Evolutionary conservation across 352 stramenopile species (phyloP), one percentile per base, ranked within the genome.

Genomic region (Halophytophthora polymorphica): DNA sequence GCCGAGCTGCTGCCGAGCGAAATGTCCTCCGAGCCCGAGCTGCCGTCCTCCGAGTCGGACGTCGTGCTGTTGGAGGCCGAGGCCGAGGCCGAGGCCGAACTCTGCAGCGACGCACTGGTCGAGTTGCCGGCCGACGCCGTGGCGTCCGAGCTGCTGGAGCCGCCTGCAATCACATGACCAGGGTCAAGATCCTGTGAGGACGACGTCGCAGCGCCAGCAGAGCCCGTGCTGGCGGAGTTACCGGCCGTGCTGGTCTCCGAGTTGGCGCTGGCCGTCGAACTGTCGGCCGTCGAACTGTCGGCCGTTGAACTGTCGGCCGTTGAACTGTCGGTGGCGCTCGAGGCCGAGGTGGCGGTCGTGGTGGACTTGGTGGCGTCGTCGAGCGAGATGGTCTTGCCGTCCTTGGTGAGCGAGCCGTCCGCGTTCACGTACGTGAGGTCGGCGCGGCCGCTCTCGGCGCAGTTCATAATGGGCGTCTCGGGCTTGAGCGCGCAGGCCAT

Each of bases 371-470:
- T 46, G 4, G 54, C 52, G 6, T 51, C 52, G 12, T 43, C 34
- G 15, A 66, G 43, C 15, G 58, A 51, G 28, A 73, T 61, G 22
- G 54, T 48, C 25, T 69, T 69, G 41, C 77, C 77, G 57, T 70
- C 64, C 35, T 72, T 68, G 7, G 71, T 75, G 28, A 89, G 58
- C 53, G 75, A 70, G 50, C 76, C 77, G 62, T 90, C 80, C 15
- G 65, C 64, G 43, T 90, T 88, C 15, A 90, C 75, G 50, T 88
- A 90, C 25, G 73, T 66, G 43, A 90, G 67, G 50, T 87, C 77
- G 13, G 50, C 45, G 34, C 74, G 77, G 2, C 75, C 76, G 2
- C 53, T 42, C 8, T 58, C 17, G 1, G 86, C 77, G 50, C 80
- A 90, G 53, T 73, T 75, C 80, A 90, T 90, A 50, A 88, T 80